Base-by-base conservation (phyloP, 306 rosid species). In the Cucurbita moschata region DNA sequence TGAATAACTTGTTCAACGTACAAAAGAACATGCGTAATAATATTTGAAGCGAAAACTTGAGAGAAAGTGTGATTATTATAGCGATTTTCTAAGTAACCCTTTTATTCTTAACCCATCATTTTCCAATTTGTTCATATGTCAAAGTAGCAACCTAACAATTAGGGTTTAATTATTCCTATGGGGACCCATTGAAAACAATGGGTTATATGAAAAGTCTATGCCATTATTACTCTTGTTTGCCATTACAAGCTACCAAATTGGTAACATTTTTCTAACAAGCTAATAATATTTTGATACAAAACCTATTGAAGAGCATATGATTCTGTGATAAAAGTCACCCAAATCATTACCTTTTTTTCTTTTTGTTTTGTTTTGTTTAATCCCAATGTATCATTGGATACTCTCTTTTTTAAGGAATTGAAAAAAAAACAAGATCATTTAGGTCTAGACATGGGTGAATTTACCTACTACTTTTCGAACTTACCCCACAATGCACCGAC, bases 21-120 rank as follows among this genome's bases (percentile, higher is more conserved):
- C 35, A 30, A 30, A 30, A 30, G 35, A 30, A 30, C 35, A 3
- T 30, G 35, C 0, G 2, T 30, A 30, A 30, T 30, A 30, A 30
- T 30, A 30, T 30, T 30, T 30, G 35, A 30, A 30, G 35, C 35
- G 35, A 30, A 30, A 30, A 30, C 35, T 1, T 26, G 26, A 26
- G 26, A 26, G 26, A 23, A 23, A 0, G 19, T 8, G 10, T 66
- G 72, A 66, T 69, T 69, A 57, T 70, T 66, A 77, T 77, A 76
- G 64, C 67, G 50, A 57, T 77, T 75, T 77, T 50, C 64, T 35
- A 75, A 82, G 74, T 49, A 70, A 58, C 71, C 70, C 21, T 83
- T 76, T 64, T 74, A 16, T 14, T 23, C 38, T 74, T 74, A 69
- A 74, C 42, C 81, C 69, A 78, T 66, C 72, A 35, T 57, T 78